Conservation (phyloP, 2,329 filamentous ascomycete species). For the Leptographium wingfieldii region DNA sequence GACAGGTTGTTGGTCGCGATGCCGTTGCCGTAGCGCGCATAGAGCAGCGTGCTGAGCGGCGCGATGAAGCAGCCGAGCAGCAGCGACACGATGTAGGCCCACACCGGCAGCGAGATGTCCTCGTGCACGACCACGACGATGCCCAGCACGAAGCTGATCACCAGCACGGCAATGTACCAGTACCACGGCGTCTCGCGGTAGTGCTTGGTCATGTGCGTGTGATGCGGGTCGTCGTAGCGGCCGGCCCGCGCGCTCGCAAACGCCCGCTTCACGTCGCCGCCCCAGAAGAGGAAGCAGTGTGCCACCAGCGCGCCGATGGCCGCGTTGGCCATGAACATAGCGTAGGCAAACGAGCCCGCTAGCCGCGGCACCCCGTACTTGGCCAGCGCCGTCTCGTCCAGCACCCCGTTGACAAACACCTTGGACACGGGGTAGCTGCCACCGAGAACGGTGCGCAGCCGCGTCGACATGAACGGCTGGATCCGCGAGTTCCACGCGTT, state of each 20-base stretch:
- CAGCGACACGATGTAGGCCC: conserved; percentile 34
- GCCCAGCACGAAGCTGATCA: conserved; percentile 32
- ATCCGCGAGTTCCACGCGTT: conserved; percentile 32
- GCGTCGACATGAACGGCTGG: conserved; percentile 43
- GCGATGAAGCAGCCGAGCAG: conserved; percentile 33
- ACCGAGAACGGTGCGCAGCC: conserved; percentile 27
- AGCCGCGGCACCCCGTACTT: conserved; percentile 33
- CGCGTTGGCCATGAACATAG: conserved; percentile 44
- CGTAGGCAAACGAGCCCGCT: conserved; percentile 36
- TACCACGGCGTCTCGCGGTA: conserved; percentile 38
- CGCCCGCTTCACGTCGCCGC: conserved; percentile 33
- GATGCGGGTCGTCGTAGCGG: conserved; percentile 35
- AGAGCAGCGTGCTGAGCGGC: conserved; percentile 39
- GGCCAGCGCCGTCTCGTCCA: conserved; percentile 28
- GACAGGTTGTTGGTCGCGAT: conserved; percentile 47
- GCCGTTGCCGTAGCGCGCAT: conserved; percentile 40
- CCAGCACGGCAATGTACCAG: conserved; percentile 31
- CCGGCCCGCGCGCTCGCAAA: conserved; percentile 33
- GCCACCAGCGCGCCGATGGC: conserved; percentile 42
- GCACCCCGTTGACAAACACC: conserved; percentile 27
- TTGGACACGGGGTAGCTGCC: conserved; percentile 24
- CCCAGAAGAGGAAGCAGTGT: conserved; percentile 43
- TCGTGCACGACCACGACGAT: conserved; percentile 32
- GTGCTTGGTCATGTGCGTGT: conserved; percentile 36
- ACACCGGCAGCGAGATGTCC: conserved; percentile 31